Conservation (phyloP, 257 asterid species). For the Solanum acaule region DNA sequence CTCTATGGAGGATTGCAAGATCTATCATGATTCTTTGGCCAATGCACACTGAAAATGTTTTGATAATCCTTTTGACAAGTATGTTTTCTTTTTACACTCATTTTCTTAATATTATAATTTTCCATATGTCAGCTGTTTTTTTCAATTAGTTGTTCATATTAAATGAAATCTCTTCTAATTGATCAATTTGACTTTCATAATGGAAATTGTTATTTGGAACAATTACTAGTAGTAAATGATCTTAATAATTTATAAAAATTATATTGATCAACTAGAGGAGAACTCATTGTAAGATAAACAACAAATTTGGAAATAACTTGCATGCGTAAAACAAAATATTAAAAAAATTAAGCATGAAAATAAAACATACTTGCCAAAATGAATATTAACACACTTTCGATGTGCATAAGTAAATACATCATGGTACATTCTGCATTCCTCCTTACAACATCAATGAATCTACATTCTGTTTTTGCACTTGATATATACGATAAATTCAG, state of each 20-base stretch:
- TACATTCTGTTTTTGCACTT: constrained; percentile 21
- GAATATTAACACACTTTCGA: constrained; percentile 34
- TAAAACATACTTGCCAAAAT: constrained; percentile 30
- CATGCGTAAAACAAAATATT: neutral
- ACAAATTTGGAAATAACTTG: neutral
- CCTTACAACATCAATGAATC: constrained; percentile 29
- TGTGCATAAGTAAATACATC: constrained; percentile 18
- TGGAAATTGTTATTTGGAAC: neutral
- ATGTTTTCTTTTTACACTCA: neutral
- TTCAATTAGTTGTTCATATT: neutral
- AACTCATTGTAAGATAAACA: neutral
- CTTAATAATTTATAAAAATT: neutral
- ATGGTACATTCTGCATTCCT: constrained; percentile 36
- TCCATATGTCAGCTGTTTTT: too few relatives aligned
- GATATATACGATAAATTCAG: constrained; percentile 28
- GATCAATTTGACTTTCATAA: neutral
- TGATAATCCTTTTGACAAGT: constrained; percentile 33
- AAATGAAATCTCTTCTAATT: neutral
- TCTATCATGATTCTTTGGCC: constrained; percentile 28
- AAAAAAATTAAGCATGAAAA: neutral
- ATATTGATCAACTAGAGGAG: neutral
- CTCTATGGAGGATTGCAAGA: neutral
- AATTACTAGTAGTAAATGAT: neutral
- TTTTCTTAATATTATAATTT: neutral
- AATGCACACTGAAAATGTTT: constrained; percentile 30